Percentiles rank a stretch among this genome's conserved stretches.
phyloP scores from a whole-genome alignment of 2,329 filamentous ascomycete genomes.

The Neonectria neomacrospora region DNA sequence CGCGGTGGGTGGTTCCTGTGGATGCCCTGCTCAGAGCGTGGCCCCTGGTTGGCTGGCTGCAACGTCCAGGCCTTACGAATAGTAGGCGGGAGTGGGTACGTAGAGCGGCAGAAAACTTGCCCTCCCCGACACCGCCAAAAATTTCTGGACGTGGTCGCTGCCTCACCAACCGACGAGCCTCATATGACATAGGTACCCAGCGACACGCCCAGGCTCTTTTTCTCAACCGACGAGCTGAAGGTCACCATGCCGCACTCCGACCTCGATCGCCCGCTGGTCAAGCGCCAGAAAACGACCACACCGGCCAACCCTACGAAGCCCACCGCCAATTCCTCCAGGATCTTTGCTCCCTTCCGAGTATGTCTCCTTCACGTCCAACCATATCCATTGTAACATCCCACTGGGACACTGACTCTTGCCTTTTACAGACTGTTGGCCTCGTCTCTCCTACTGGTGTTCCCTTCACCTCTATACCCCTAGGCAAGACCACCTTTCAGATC shows the following conservation, averaged over 20 bases:
- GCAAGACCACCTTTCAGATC: conserved; percentile 96
- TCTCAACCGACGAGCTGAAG: conserved; percentile 19
- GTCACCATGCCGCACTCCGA: conserved; percentile 67
- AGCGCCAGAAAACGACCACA: conserved; percentile 74
- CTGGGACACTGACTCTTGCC: not conserved
- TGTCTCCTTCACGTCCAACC: conserved; percentile 46
- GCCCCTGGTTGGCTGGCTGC: conserved; percentile 1
- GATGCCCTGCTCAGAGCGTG: not conserved
- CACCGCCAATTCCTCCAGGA: conserved; percentile 71
- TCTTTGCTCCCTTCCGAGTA: conserved; percentile 95
- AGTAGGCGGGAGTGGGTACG: conserved; percentile 25
- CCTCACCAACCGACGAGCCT: conserved; percentile 34
- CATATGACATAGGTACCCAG: conserved; percentile 34
- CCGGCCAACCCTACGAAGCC: conserved; percentile 50
- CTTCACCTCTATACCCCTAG: conserved; percentile 88
- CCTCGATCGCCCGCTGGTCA: conserved; percentile 72
- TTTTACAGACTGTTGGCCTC: conserved; percentile 82
- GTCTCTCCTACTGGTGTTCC: conserved; percentile 92
- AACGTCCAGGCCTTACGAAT: no score
- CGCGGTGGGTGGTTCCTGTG: not conserved
- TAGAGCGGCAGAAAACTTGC: conserved; percentile 36
- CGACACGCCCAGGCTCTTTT: conserved; percentile 16
- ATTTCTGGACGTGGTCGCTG: conserved; percentile 41
- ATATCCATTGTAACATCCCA: conserved; percentile 6
- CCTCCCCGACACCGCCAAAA: conserved; percentile 47